These are phyloP conservation scores for Rhamnella rubrinervis DNA, from an alignment of 331 rosid species.

Conservation along the genomic window DNA sequence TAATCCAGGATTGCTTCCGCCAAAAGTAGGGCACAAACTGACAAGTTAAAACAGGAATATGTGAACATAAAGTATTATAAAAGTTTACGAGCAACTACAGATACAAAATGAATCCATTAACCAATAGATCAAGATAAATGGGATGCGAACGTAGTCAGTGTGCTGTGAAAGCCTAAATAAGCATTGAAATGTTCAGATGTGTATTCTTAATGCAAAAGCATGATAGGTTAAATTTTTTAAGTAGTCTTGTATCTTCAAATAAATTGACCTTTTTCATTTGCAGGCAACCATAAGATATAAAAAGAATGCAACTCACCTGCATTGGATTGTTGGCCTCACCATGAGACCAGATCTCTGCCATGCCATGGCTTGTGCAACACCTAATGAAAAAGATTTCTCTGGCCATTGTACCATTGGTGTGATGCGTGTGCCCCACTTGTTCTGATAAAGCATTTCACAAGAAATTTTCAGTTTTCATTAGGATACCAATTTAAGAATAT, in stretches of 20 bases:
- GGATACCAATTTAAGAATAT: background rate
- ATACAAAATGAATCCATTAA: conserved; percentile 5
- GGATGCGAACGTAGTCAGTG: background rate
- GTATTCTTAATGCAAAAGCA: too few relatives aligned
- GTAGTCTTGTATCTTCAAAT: too few relatives aligned
- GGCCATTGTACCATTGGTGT: conserved; percentile 95
- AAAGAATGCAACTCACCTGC: conserved; percentile 54
- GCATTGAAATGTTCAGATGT: background rate
- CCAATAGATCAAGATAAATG: background rate
- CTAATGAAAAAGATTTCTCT: conserved; percentile 87
- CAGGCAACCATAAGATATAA: background rate
- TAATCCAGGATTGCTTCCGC: conserved; percentile 96
- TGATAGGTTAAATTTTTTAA: too few relatives aligned
- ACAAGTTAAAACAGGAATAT: conserved; percentile 20
- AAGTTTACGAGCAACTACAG: conserved; percentile 2
- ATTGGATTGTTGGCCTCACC: conserved; percentile 86
- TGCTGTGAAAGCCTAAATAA: background rate
- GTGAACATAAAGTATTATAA: conserved; percentile 12
- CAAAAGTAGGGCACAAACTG: conserved; percentile 87
- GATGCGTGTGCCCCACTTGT: conserved; percentile 88
- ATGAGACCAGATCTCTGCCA: conserved; percentile 98
- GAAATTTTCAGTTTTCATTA: conserved; percentile 25
- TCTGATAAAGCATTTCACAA: conserved; percentile 42
- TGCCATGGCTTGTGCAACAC: conserved; percentile 86
- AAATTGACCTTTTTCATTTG: too few relatives aligned